Evolutionary conservation across 257 asterid species (phyloP), one percentile per base, ranked within the genome.

Genomic region (Echium plantagineum): DNA sequence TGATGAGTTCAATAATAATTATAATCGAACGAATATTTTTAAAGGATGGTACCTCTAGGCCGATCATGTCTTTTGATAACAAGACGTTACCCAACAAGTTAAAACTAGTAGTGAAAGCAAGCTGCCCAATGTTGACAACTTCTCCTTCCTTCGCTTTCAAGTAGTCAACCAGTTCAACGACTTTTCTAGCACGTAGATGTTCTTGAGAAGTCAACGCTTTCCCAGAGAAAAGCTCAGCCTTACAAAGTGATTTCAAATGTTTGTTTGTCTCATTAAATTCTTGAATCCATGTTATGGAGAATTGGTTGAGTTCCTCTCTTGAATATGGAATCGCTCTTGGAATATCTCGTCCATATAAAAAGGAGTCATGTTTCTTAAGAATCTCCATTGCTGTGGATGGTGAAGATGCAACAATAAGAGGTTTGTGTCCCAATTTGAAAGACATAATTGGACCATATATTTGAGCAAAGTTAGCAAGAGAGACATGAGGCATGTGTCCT

Each of bases 141-240:
- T 51, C 17, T 4, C 80, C 80, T 54, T 56, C 77, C 7, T 55
- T 72, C 6, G 28, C 17, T 71, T 72, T 74, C 70, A 83, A 55
- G 24, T 21, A 32, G 46, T 69, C 77, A 3, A 78, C 75, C 72
- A 80, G 17, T 5, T 72, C 83, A 57, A 15, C 10, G 16, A 48
- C 53, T 60, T 71, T 83, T 63, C 46, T 65, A 72, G 61, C 80
- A 52, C 75, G 72, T 62, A 70, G 0, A 2, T 17, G 3, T 6
- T 64, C 55, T 32, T 64, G 76, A 9, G 46, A 35, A 0, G 46
- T 9, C 13, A 35, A 35, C 46, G 10, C 46, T 9, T 35, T 35
- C 12, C 10, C 58, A 0, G 83, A 63, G 32, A 83, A 76, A 5
- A 83, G 78, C 74, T 78, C 85, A 1, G 62, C 9, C 35, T 72